Evolutionary conservation across 169 alveolate genomes (phyloP).

Genomic region (Plasmodium fragile): DNA sequence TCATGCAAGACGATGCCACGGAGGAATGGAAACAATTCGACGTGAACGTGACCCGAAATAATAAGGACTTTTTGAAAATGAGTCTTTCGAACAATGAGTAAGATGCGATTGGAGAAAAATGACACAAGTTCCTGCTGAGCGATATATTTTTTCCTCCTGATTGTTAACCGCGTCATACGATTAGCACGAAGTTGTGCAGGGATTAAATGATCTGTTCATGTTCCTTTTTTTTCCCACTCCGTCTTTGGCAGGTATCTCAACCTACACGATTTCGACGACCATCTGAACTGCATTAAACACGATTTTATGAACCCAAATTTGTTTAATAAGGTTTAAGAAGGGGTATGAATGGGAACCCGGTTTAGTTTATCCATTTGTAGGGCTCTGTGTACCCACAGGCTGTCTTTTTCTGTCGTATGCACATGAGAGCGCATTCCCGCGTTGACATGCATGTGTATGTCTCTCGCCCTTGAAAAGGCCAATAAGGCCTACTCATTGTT

Average conservation of each 20-base stretch:
- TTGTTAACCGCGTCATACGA: not conserved
- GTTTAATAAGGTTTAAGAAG: slow-evolving; percentile 26
- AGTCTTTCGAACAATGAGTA: slow-evolving; percentile 49
- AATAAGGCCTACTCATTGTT: not conserved
- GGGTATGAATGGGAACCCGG: not conserved
- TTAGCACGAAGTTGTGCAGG: not conserved
- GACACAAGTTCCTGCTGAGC: not conserved
- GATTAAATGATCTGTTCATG: not conserved
- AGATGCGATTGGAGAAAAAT: not conserved
- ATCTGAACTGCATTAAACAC: slow-evolving; percentile 43
- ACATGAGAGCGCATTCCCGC: not conserved
- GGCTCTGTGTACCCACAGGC: not conserved
- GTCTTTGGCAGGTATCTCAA: slow-evolving; percentile 28
- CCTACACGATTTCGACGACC: slow-evolving; percentile 69
- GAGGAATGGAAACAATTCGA: slow-evolving; percentile 28
- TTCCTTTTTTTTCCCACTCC: not conserved
- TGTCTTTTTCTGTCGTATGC: not conserved
- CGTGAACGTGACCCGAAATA: slow-evolving; percentile 8
- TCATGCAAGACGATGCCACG: slow-evolving; percentile 12
- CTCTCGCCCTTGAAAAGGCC: not conserved
- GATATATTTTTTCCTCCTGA: not conserved
- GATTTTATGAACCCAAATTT: slow-evolving; percentile 73
- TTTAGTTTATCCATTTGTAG: not conserved
- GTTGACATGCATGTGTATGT: not conserved
- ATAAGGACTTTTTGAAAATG: slow-evolving; percentile 39